Percentiles rank a stretch among this genome's conserved stretches.
phyloP scores from a whole-genome alignment of 164 flowering plant genomes.

The Saururus chinensis region DNA sequence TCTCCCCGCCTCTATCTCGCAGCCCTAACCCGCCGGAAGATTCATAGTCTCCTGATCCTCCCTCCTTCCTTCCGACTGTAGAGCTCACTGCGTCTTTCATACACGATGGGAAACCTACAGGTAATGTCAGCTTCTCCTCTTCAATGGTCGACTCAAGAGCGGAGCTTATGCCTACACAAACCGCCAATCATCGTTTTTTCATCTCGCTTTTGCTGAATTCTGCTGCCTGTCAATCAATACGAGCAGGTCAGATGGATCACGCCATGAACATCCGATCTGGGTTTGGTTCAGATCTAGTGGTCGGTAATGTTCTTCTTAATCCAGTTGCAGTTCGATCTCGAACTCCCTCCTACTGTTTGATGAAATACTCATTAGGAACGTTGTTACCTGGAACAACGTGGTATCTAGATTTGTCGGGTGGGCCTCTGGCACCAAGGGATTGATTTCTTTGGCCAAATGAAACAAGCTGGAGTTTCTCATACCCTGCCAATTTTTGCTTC shows the following conservation, averaged over 20 bases:
- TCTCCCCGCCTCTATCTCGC: too few relatives aligned
- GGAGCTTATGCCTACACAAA: constrained; percentile 3
- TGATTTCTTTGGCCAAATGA: constrained; percentile 13
- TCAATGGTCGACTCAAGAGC: constrained; percentile 2
- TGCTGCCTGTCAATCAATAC: constrained; percentile 3
- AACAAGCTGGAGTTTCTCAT: constrained; percentile 10
- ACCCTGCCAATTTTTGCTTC: constrained; percentile 18
- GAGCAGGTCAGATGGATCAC: constrained; percentile 12
- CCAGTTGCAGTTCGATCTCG: not conserved
- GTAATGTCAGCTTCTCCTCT: not conserved
- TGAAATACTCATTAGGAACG: constrained; percentile 15
- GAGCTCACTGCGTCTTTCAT: too few relatives aligned
- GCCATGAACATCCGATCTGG: constrained; percentile 12
- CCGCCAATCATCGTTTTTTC: constrained; percentile 1
- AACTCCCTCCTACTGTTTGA: constrained; percentile 11
- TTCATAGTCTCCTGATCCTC: too few relatives aligned
- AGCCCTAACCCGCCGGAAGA: too few relatives aligned
- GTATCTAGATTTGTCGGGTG: constrained; percentile 13
- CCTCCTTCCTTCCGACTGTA: too few relatives aligned
- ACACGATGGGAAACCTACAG: too few relatives aligned
- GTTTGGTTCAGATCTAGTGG: constrained; percentile 6
- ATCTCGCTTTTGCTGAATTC: constrained; percentile 16
- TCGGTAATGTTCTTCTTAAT: constrained; percentile 15
- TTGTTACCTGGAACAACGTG: constrained; percentile 23
- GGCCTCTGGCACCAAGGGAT: constrained; percentile 5